These are phyloP conservation scores for Annulohypoxylon nitens DNA, from an alignment of 495 filamentous ascomycete species.

Conservation along the genomic window DNA sequence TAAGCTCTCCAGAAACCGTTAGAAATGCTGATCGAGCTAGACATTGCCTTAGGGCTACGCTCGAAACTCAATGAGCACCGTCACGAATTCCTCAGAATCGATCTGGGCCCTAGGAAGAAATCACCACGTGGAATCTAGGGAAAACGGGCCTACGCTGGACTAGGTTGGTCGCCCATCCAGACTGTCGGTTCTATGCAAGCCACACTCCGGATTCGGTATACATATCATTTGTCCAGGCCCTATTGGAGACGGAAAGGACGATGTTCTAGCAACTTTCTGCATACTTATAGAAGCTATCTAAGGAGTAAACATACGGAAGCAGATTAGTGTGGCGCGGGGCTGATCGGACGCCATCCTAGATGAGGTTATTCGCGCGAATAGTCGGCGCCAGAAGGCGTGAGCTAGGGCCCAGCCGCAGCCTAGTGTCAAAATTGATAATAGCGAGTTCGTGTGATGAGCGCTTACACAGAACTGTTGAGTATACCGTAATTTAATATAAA, in stretches of 20 bases:
- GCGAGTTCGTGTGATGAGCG: background rate
- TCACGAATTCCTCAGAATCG: too few species aligned
- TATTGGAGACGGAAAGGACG: background rate
- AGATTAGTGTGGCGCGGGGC: conserved; percentile 12
- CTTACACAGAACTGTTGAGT: background rate
- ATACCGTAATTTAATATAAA: background rate
- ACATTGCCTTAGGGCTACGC: background rate
- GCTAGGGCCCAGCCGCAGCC: conserved; percentile 6
- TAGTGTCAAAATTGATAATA: conserved; percentile 6
- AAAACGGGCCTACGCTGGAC: background rate
- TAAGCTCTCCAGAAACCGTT: background rate
- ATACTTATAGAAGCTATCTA: background rate
- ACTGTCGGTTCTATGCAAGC: conserved; percentile 6
- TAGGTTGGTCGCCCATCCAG: background rate
- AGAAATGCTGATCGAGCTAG: background rate
- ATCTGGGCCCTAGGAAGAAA: background rate
- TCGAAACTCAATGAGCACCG: background rate
- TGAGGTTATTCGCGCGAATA: conserved; percentile 14
- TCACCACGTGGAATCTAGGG: background rate
- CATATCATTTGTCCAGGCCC: conserved; percentile 10
- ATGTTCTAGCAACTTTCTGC: background rate
- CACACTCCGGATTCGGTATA: background rate
- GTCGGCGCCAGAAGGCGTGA: conserved; percentile 10
- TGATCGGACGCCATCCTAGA: conserved; percentile 12
- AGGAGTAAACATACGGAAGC: conserved; percentile 4